Evolutionary conservation across 306 rosid species (phyloP), one percentile per base, ranked within the genome.

Genomic region (Cicer yamashitae): DNA sequence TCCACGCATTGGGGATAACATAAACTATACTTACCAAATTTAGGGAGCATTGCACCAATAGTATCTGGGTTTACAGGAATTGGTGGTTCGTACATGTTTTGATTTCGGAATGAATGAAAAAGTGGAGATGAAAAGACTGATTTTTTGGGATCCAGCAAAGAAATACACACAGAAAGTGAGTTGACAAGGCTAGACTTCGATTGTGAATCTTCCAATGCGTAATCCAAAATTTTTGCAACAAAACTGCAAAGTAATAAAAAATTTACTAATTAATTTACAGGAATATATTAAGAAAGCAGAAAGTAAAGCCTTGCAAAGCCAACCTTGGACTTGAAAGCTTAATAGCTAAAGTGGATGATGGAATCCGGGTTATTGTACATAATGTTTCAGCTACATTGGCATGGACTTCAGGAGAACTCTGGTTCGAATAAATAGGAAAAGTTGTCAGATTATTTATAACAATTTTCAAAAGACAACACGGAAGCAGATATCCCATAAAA

Each of bases 281-380:
- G 20, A 57, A 46, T 69, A 14, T 39, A 38, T 5, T 17, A 6
- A 51, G 77, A 22, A 51, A 10, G 4, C 2, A 18, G 12, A 22
- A 64, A 10, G 30, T 68, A 59, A 66, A 73, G 47, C 57, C 34
- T 40, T 75, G 34, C 34, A 43, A 74, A 22, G 74, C 87, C 86
- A 81, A 94, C 99, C 99, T 92, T 82, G 96, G 96, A 77, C 97
- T 92, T 76, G 91, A 90, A 84, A 94, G 97, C 83, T 89, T 92
- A 65, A 83, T 73, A 57, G 97, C 97, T 17, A 94, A 83, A 79
- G 99, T 81, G 41, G 99, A 94, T 10, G 97, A 90, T 17, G 96
- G 86, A 90, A 80, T 86, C 65, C 97, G 83, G 48, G 96, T 91
- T 57, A 92, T 88, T 57, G 99, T 86, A 84, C 96, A 90, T 41